A percentile compares a stretch with the other conserved stretches of the same genome.
phyloP scores from a whole-genome alignment of 495 filamentous ascomycete species.

The Platismatia glauca region DNA sequence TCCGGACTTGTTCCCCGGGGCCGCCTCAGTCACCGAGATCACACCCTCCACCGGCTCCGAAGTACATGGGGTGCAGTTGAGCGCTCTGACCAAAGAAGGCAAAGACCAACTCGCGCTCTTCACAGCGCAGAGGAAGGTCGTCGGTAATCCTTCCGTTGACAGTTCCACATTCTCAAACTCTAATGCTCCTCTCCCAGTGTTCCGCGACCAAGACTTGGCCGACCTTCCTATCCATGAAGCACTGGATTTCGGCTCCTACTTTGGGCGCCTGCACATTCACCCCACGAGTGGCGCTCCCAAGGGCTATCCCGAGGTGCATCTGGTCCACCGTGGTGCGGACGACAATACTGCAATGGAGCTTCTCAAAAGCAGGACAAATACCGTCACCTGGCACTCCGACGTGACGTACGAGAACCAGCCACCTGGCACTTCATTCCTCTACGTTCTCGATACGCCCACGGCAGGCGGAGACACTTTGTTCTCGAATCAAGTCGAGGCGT shows the following conservation, averaged over 20 bases:
- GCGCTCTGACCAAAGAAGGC: constrained; percentile 51
- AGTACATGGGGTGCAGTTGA: constrained; percentile 68
- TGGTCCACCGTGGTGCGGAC: constrained; percentile 65
- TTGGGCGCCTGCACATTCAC: constrained; percentile 78
- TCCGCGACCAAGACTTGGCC: constrained; percentile 71
- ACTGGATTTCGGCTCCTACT: constrained; percentile 65
- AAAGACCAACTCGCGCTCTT: constrained; percentile 77
- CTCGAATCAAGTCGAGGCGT: constrained; percentile 63
- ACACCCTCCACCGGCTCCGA: constrained; percentile 70
- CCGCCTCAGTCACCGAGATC: constrained; percentile 39
- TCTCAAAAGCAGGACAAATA: constrained; percentile 56
- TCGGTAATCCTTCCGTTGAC: constrained; percentile 25
- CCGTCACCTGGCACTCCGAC: constrained; percentile 75
- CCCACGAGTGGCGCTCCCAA: constrained; percentile 64
- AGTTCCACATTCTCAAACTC: not conserved
- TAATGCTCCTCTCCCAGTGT: constrained; percentile 36
- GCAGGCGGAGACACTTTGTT: constrained; percentile 76
- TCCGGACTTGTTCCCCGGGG: constrained; percentile 53
- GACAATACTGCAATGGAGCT: constrained; percentile 48
- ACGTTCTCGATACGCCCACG: constrained; percentile 66
- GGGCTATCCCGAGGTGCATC: constrained; percentile 64
- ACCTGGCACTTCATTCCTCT: constrained; percentile 78
- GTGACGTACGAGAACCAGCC: constrained; percentile 76
- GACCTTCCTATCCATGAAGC: constrained; percentile 62
- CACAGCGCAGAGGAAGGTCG: constrained; percentile 69